Evolutionary conservation across 2,329 filamentous ascomycete species (phyloP).

Genomic region (Alternaria arborescens): DNA sequence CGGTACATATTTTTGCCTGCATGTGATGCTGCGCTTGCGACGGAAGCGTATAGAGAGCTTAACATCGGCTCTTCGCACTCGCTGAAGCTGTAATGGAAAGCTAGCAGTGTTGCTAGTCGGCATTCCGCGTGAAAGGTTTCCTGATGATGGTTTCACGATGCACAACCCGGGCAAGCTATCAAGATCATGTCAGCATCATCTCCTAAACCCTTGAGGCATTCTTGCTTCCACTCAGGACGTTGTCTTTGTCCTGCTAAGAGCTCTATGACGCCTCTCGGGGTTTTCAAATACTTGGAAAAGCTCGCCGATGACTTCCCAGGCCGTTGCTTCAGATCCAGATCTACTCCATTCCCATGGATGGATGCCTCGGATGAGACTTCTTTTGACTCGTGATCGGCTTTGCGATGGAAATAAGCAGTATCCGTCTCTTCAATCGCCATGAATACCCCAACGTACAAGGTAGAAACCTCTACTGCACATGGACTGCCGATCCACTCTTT

Average conservation of each 20-base stretch:
- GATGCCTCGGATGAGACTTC: too few species aligned
- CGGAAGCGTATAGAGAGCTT: not conserved
- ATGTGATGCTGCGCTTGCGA: not conserved
- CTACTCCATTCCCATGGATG: not conserved
- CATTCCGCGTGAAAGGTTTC: not conserved
- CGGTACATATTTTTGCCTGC: conserved; percentile 49
- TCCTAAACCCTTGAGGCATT: not conserved
- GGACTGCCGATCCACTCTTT: not conserved
- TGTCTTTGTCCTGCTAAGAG: not conserved
- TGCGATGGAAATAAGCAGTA: too few species aligned
- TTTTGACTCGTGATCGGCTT: too few species aligned
- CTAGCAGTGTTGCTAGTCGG: not conserved
- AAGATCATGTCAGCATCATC: not conserved
- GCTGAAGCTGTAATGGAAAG: not conserved
- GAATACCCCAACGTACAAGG: not conserved
- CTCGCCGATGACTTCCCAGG: not conserved
- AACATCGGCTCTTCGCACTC: not conserved
- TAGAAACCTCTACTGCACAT: not conserved
- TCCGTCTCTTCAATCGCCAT: too few species aligned
- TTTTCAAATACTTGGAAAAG: not conserved
- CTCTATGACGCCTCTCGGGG: not conserved
- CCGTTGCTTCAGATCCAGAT: not conserved
- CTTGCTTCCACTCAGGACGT: not conserved
- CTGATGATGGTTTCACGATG: not conserved
- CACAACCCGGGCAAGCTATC: not conserved